Conservation (phyloP, 371 early-diverging fungal genomes). For the Furculomyces boomerangus region DNA sequence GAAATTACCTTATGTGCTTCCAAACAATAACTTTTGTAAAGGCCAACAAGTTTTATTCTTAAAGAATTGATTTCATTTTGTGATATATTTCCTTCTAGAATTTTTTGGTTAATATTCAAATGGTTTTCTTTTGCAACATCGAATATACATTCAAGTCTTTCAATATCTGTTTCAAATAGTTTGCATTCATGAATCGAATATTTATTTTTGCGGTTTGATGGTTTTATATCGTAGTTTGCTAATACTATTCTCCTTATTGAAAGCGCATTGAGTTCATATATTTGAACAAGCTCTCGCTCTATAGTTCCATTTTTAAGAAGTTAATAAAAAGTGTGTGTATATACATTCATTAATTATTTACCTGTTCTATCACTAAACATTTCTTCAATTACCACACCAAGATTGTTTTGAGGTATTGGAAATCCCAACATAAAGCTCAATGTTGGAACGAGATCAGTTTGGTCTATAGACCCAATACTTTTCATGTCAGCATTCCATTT, state of each 20-base stretch:
- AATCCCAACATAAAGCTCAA: conserved; percentile 60
- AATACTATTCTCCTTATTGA: not conserved
- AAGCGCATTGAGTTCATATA: not conserved
- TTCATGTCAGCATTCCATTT: not conserved
- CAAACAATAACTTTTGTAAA: conserved; percentile 18
- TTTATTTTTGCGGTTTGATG: not conserved
- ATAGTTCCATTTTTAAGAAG: conserved; percentile 1
- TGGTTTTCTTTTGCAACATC: conserved; percentile 31
- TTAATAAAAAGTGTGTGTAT: not conserved
- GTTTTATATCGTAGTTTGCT: not conserved
- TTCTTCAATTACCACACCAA: conserved; percentile 29
- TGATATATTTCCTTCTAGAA: not conserved
- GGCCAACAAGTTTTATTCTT: not conserved
- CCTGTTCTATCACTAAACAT: not conserved
- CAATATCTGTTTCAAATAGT: not conserved
- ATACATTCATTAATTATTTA: conserved; percentile 12
- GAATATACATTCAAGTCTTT: not conserved
- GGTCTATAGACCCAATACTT: conserved; percentile 28
- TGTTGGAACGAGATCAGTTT: conserved; percentile 80
- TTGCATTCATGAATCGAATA: not conserved
- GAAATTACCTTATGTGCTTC: conserved; percentile 27
- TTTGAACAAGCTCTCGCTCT: not conserved
- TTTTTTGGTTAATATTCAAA: not conserved
- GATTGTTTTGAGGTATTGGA: conserved; percentile 80
- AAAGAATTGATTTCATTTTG: not conserved